Base-by-base conservation (phyloP, 257 asterid genomes). In the Henckelia pumila region DNA sequence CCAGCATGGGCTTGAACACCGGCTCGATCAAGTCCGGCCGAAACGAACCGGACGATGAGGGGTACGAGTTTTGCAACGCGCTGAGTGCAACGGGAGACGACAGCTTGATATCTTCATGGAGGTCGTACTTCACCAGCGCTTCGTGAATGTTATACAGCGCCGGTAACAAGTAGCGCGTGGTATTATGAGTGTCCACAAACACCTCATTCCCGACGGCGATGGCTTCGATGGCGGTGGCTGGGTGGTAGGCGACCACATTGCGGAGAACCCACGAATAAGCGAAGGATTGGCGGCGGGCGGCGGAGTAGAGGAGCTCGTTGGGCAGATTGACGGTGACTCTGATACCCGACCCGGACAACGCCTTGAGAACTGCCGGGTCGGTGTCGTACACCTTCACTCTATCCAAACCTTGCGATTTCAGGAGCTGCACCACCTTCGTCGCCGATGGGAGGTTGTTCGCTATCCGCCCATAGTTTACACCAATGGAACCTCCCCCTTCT, bases 171-270 rank as follows among this genome's bases (percentile, higher is more conserved):
- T 52, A 82, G 53, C 78, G 77, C 49, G 97, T 89, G 59, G 96
- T 88, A 70, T 86, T 86, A 68, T 86, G 85, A 0, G 86, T 60
- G 81, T 86, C 95, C 30, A 83, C 97, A 70, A 90, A 93, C 8
- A 93, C 99, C 66, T 93, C 99, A 13, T 93, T 93, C 20, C 99
- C 99, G 53, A 90, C 95, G 26, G 95, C 97, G 63, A 93, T 78
- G 76, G 95, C 77, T 69, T 93, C 97, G 68, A 93, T 72, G 57
- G 71, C 81, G 61, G 97, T 90, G 56, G 80, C 35, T 7, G 97
- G 99, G 61, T 83, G 77, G 69, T 86, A 84, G 21, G 91, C 87
- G 59, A 59, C 88, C 61, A 90, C 87, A 47, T 88, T 93, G 0
- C 64, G 73, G 32, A 59, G 66, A 2, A 90, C 88, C 96, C 97